Base-by-base conservation (phyloP, 2,329 filamentous ascomycete species). In the Paecilomyces sp. region DNA sequence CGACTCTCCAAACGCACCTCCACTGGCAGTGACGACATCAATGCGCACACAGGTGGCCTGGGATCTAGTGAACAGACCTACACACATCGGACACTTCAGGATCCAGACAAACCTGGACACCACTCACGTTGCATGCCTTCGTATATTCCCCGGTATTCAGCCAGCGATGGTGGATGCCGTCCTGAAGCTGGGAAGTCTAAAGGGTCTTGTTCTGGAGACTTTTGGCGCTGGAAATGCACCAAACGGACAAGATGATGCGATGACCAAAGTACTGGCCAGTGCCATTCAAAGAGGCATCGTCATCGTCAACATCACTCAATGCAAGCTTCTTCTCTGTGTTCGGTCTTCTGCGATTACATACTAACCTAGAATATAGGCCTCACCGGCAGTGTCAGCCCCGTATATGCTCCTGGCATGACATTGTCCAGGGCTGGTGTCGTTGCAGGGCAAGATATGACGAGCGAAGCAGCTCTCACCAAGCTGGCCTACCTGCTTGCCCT, bases 201-300 rank as follows among this genome's bases (percentile, higher is more conserved):
- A 87, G 55, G 92, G 92, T 1, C 81, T 96, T 56, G 87, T 97
- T 47, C 83, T 97, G 52, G 92, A 96, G 77, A 96, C 92, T 0
- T 96, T 96, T 73, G 92, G 92, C 61, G 92, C 94, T 72, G 92
- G 92, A 59, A 97, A 96, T 75, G 89, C 92, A 11, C 92, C 92
- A 2, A 89, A 88, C 47, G 91, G 91, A 31, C 83, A 87, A 55
- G 90, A 94, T 70, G 90, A 90, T 59, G 87, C 85, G 57, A 83
- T 96, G 72, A 92, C 89, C 15, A 86, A 86, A 58, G 89, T 93
- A 55, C 86, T 96, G 67, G 83, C 85, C 18, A 84, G 86, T 52
- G 92, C 90, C 24, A 90, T 96, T 50, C 80, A 87, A 69, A 85
- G 91, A 60, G 92, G 91, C 41, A 87, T 94, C 64, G 86, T 94